A percentile compares a stretch with the other conserved stretches of the same genome.
Conservation (phyloP, 2,329 filamentous ascomycete species). For the Paecilomyces fulvus region DNA sequence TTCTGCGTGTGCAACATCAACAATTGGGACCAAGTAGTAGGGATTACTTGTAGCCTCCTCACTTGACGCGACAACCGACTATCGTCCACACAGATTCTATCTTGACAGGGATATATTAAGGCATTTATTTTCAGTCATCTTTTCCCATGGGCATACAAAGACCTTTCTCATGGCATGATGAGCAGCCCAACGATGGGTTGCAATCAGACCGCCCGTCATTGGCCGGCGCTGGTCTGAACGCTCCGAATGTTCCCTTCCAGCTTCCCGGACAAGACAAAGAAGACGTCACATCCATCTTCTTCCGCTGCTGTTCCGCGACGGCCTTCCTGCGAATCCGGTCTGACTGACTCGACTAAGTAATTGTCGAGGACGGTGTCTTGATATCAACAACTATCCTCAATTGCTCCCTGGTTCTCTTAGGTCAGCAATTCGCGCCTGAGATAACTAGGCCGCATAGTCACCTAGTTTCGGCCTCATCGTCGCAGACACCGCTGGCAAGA, state of each 20-base stretch:
- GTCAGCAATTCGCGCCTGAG: background rate
- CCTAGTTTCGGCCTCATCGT: background rate
- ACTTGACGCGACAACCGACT: too few relatives aligned
- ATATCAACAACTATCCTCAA: background rate
- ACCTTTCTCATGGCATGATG: background rate
- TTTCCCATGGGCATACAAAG: background rate
- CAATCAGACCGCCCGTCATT: background rate
- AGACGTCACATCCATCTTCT: background rate
- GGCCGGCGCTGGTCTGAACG: background rate
- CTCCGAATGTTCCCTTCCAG: background rate
- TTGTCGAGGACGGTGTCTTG: background rate
- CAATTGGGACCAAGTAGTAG: too few relatives aligned
- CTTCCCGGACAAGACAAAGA: background rate
- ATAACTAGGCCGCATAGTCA: background rate
- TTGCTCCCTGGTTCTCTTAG: background rate
- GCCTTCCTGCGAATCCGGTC: background rate
- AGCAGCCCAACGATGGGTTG: background rate
- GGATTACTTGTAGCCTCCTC: too few relatives aligned
- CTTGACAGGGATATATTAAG: background rate
- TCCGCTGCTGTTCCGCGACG: background rate
- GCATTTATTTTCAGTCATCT: background rate
- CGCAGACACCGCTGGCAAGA: constrained; percentile 28
- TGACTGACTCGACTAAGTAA: background rate
- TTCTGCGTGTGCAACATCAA: too few relatives aligned
- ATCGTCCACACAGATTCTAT: background rate